These are phyloP conservation scores for Neltuma alba DNA, from an alignment of 306 rosid genomes.

Conservation along the genomic window DNA sequence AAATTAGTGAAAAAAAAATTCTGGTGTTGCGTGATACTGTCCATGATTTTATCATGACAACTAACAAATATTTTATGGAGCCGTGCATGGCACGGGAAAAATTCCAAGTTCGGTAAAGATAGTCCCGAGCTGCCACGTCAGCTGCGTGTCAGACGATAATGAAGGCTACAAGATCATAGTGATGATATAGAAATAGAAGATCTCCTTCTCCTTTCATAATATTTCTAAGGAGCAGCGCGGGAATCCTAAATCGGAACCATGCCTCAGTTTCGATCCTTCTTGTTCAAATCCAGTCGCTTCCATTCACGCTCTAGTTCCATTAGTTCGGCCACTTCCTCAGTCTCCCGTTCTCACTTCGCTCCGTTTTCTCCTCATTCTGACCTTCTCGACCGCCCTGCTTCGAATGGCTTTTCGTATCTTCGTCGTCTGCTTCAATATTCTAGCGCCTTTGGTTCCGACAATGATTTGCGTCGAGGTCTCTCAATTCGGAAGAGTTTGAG, in stretches of 20 bases:
- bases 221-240: background rate
- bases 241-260: slow-evolving; percentile 38
- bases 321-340: slow-evolving; percentile 8
- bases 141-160: background rate
- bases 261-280: slow-evolving; percentile 42
- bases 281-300: slow-evolving; percentile 38
- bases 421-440: slow-evolving; percentile 28
- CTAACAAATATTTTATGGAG: too few relatives aligned
- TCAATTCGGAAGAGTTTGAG: slow-evolving; percentile 27
- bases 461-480: slow-evolving; percentile 1
- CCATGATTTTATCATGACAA: too few relatives aligned
- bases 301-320: slow-evolving; percentile 3
- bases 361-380: slow-evolving; percentile 1
- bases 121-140: background rate
- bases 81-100: background rate
- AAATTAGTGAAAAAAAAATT: too few relatives aligned
- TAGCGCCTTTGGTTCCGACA: slow-evolving; percentile 21
- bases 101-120: background rate
- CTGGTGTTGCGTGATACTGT: background rate
- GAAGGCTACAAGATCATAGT: too few relatives aligned
- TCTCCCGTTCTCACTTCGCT: slow-evolving; percentile 14
- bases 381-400: background rate
- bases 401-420: slow-evolving; percentile 13
- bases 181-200: background rate
- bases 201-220: background rate